Evolutionary conservation across 768 basidiomycete genomes (phyloP).

Genomic region (Aureoboletus auriporus): DNA sequence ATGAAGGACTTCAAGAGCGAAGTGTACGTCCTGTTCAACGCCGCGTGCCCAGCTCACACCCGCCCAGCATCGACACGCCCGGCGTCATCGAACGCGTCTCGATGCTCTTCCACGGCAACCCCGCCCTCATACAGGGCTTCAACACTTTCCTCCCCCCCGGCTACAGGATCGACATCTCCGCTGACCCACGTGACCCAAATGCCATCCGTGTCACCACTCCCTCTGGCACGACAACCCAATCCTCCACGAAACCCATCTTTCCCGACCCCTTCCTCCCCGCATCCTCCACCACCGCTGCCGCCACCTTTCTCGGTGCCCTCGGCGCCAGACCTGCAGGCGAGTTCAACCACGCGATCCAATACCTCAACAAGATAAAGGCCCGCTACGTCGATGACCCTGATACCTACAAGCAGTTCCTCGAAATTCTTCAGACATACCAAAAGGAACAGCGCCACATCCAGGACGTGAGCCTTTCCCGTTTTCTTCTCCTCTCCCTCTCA

Average conservation of each 20-base stretch:
- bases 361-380: slow-evolving; percentile 97
- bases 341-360: slow-evolving; percentile 93
- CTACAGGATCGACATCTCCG: slow-evolving; percentile 86
- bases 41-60: slow-evolving; percentile 3
- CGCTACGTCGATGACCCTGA: slow-evolving; percentile 87
- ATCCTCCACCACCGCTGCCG: slow-evolving; percentile 54
- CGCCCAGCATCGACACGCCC: slow-evolving; percentile 86
- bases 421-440: slow-evolving; percentile 84
- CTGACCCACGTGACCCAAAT: slow-evolving; percentile 64
- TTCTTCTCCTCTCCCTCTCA: background rate
- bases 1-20: slow-evolving; percentile 99
- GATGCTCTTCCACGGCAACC: slow-evolving; percentile 87
- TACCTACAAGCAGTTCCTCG: slow-evolving; percentile 86
- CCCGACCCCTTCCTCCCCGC: slow-evolving; percentile 43
- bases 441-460: slow-evolving; percentile 74
- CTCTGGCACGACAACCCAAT: slow-evolving; percentile 65
- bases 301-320: slow-evolving; percentile 61
- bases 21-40: slow-evolving; percentile 49
- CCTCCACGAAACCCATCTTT: slow-evolving; percentile 43
- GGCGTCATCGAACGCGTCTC: slow-evolving; percentile 97
- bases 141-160: slow-evolving; percentile 95
- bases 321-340: slow-evolving; percentile 55
- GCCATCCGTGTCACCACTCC: slow-evolving; percentile 83
- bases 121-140: slow-evolving; percentile 90
- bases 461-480: slow-evolving; percentile 47